Conservation (phyloP, 2,329 filamentous ascomycete genomes). For the Microascus cirrosus region DNA sequence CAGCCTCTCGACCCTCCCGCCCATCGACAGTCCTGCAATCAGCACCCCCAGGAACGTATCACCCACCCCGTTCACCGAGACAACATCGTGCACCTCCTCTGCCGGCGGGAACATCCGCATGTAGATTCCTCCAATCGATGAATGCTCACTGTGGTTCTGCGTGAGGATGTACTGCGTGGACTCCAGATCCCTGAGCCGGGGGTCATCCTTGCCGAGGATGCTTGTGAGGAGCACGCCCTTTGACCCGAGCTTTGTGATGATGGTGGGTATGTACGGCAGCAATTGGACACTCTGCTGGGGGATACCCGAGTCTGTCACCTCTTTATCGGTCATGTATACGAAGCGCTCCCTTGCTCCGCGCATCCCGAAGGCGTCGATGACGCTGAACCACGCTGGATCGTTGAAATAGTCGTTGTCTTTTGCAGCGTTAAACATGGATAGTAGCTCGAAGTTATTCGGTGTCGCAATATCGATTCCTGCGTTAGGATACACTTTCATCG, state of each 20-base stretch:
- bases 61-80: constrained; percentile 88
- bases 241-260: constrained; percentile 73
- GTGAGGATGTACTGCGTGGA: constrained; percentile 62
- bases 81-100: constrained; percentile 56
- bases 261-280: constrained; percentile 75
- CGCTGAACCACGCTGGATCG: constrained; percentile 60
- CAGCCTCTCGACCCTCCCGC: constrained; percentile 44
- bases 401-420: constrained; percentile 57
- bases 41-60: constrained; percentile 86
- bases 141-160: constrained; percentile 41
- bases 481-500: constrained; percentile 43
- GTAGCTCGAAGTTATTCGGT: constrained; percentile 75
- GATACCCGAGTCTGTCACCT: constrained; percentile 67
- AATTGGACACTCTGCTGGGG: constrained; percentile 77
- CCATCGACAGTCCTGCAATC: constrained; percentile 63
- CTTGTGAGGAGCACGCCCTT: constrained; percentile 67
- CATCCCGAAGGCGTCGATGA: constrained; percentile 64
- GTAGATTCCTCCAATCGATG: constrained; percentile 63
- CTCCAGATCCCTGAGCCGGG: constrained; percentile 49
- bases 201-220: constrained; percentile 57
- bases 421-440: constrained; percentile 66
- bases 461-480: constrained; percentile 63
- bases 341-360: constrained; percentile 61
- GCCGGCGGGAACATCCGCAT: constrained; percentile 62
- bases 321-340: constrained; percentile 50